phyloP scores from a whole-genome alignment of 1,284 basidiomycete genomes.

The Heterobasidion occidentale region DNA sequence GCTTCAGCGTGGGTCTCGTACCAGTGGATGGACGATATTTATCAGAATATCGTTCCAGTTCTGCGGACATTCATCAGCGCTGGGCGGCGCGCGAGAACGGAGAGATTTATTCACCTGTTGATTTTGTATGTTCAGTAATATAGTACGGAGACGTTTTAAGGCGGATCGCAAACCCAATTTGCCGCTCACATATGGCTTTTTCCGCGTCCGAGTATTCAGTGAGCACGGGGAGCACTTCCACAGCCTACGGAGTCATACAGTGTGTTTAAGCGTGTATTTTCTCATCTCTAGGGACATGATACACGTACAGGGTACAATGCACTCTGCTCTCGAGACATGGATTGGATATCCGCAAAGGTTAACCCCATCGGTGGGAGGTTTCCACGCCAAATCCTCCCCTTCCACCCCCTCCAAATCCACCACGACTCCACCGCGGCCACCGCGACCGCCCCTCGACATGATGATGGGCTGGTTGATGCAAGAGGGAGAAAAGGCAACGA shows the following conservation, averaged over 20 bases:
- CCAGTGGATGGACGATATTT: conserved; percentile 60
- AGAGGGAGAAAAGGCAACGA: neutral
- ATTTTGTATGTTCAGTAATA: conserved; percentile 61
- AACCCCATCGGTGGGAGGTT: conserved; percentile 67
- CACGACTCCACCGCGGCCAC: conserved; percentile 33
- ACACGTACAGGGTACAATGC: conserved; percentile 69
- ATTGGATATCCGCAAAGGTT: conserved; percentile 69
- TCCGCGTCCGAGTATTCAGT: conserved; percentile 58
- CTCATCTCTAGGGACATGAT: neutral
- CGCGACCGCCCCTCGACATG: conserved; percentile 56
- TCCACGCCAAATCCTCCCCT: conserved; percentile 26
- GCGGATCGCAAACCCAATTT: conserved; percentile 56
- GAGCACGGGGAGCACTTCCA: conserved; percentile 55
- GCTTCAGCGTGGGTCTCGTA: conserved; percentile 56
- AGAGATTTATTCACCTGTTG: conserved; percentile 38
- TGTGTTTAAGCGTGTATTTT: conserved; percentile 19
- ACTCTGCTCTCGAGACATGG: conserved; percentile 64
- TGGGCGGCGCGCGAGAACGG: neutral
- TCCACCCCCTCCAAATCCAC: conserved; percentile 41
- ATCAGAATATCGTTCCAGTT: conserved; percentile 69
- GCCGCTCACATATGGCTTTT: conserved; percentile 52
- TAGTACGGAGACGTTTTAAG: conserved; percentile 65
- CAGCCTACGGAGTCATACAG: conserved; percentile 28
- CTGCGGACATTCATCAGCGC: conserved; percentile 6
- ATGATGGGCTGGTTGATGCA: conserved; percentile 1